Evolutionary conservation across 495 filamentous ascomycete genomes (phyloP).

Genomic region (Tuber brumale): DNA sequence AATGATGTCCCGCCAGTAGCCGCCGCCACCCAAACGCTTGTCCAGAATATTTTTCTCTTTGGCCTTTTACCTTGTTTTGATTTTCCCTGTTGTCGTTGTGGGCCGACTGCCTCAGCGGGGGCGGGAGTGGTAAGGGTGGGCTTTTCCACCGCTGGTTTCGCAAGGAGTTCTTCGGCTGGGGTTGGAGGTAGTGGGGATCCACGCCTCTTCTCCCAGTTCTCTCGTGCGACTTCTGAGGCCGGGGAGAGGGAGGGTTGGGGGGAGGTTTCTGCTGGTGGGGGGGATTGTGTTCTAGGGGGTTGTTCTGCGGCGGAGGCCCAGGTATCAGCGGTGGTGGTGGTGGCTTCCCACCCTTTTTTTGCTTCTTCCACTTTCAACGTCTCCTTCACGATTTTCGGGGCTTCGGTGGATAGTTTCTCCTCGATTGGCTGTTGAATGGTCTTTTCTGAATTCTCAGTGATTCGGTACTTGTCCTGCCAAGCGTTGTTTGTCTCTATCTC

Average conservation of each 20-base stretch:
- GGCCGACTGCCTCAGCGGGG: neutral
- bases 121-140: neutral
- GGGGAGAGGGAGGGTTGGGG: conserved; percentile 4
- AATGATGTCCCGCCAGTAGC: conserved; percentile 18
- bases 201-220: conserved; percentile 13
- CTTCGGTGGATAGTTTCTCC: neutral
- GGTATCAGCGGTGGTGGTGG: neutral
- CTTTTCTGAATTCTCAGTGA: neutral
- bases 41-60: conserved; percentile 24
- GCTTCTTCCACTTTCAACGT: neutral
- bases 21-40: conserved; percentile 25
- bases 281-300: neutral
- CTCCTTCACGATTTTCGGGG: neutral
- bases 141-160: neutral
- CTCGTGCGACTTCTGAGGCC: conserved; percentile 17
- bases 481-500: neutral
- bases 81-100: neutral
- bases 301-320: neutral
- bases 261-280: neutral
- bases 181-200: neutral
- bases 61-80: neutral
- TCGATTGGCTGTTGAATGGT: neutral
- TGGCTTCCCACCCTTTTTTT: neutral
- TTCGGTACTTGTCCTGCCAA: neutral
- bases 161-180: neutral